Evolutionary conservation across 2,329 filamentous ascomycete genomes (phyloP).

Genomic region (Fusarium camptoceras): DNA sequence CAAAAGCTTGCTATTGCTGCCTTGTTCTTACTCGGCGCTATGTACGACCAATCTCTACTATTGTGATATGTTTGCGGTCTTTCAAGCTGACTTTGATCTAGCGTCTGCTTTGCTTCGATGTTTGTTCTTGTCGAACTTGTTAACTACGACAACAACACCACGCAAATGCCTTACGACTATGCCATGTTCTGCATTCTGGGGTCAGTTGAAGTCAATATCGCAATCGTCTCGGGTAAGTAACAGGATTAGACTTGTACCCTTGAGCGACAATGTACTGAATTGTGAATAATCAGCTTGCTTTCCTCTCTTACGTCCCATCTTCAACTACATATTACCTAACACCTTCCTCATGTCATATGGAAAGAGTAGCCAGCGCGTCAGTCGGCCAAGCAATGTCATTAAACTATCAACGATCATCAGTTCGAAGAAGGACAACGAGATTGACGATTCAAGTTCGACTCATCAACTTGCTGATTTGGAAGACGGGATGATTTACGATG

Average conservation of each 20-base stretch:
- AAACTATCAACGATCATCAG: conserved; percentile 15
- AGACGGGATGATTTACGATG: background rate
- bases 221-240: conserved; percentile 36
- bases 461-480: conserved; percentile 32
- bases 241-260: background rate
- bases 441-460: conserved; percentile 35
- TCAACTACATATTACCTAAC: conserved; percentile 27
- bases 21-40: conserved; percentile 11
- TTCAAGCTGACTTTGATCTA: background rate
- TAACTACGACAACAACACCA: conserved; percentile 16
- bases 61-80: rapidly evolving
- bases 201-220: conserved; percentile 37
- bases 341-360: conserved; percentile 32
- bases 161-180: conserved; percentile 38
- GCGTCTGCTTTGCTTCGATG: conserved; percentile 34
- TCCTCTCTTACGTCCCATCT: conserved; percentile 38
- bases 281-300: conserved; percentile 24
- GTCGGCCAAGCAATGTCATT: conserved; percentile 29
- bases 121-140: conserved; percentile 23
- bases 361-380: conserved; percentile 31
- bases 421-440: conserved; percentile 9
- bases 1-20: conserved; percentile 20
- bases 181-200: conserved; percentile 30
- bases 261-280: background rate
- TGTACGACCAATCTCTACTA: background rate